Conservation (phyloP, 345 rosid genomes). For the Draba incana region DNA sequence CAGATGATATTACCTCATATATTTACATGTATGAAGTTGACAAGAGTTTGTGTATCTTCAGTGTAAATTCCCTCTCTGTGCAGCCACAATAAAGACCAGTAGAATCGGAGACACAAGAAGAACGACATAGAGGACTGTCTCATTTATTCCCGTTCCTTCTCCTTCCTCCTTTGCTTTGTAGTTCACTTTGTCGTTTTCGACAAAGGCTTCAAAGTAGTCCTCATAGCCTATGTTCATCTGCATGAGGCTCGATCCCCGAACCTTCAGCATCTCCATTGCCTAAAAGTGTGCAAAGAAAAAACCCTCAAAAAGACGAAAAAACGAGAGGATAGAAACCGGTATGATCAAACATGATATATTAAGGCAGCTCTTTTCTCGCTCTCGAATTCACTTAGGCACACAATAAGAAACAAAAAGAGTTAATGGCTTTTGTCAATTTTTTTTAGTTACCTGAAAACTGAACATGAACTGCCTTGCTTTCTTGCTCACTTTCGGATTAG, state of each 20-base stretch:
- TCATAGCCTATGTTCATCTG: conserved; percentile 55
- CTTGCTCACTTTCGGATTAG: conserved; percentile 71
- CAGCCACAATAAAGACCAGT: conserved; percentile 54
- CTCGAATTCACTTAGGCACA: background rate
- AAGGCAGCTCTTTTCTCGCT: background rate
- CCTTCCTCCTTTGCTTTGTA: conserved; percentile 42
- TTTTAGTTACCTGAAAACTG: conserved; percentile 78
- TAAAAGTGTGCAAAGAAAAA: conserved; percentile 19
- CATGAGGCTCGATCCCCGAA: conserved; percentile 48
- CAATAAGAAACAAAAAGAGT: background rate
- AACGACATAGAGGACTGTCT: conserved; percentile 65
- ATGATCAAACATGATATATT: background rate
- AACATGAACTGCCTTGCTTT: conserved; percentile 71
- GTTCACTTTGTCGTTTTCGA: conserved; percentile 52
- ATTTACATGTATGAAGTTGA: conserved; percentile 33
- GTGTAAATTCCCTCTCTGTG: conserved; percentile 50
- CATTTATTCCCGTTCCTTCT: conserved; percentile 48
- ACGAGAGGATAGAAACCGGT: conserved; percentile 10
- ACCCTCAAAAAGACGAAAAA: background rate
- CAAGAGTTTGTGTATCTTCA: conserved; percentile 20
- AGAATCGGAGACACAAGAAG: conserved; percentile 77
- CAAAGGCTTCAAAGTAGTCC: conserved; percentile 73
- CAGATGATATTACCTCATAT: conserved; percentile 25
- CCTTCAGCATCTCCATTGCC: conserved; percentile 94
- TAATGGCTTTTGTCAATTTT: conserved; percentile 3